phyloP scores from a whole-genome alignment of 2,329 filamentous ascomycete species.

The Purpureocillium lavendulum region DNA sequence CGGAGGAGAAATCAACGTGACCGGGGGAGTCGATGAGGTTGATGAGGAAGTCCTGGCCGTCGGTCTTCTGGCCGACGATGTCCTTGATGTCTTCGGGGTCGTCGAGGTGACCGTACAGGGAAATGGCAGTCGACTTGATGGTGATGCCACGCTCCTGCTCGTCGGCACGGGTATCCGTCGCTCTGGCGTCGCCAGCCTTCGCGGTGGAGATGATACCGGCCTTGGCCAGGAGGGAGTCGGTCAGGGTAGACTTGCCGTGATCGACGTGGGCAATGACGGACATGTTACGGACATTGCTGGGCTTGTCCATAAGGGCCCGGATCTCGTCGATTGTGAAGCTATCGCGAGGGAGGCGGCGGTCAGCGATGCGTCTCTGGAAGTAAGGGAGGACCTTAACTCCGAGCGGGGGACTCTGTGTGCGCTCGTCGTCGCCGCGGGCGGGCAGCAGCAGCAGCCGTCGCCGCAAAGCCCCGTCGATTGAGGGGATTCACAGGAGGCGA shows the following conservation, averaged over 20 bases:
- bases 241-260: conserved; percentile 99
- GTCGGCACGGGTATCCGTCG: conserved; percentile 93
- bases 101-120: conserved; percentile 79
- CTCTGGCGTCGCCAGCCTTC: conserved; percentile 92
- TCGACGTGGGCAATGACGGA: conserved; percentile 99
- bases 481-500: not conserved
- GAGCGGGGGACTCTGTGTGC: conserved; percentile 22
- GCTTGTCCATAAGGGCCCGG: conserved; percentile 70
- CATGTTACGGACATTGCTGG: conserved; percentile 83
- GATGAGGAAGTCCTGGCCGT: conserved; percentile 97
- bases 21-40: conserved; percentile 99
- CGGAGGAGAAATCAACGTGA: conserved; percentile 99
- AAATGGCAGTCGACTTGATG: conserved; percentile 99
- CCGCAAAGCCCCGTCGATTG: not conserved
- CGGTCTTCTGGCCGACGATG: conserved; percentile 77
- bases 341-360: conserved; percentile 31
- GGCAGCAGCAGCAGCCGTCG: not conserved
- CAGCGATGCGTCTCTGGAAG: conserved; percentile 28
- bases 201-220: conserved; percentile 98
- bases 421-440: not conserved
- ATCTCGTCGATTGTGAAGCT: conserved; percentile 99
- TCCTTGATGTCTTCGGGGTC: conserved; percentile 89
- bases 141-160: conserved; percentile 99
- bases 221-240: conserved; percentile 98
- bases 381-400: conserved; percentile 27